Evolutionary conservation across 257 asterid species (phyloP).

Genomic region (Penstemon eatonii): DNA sequence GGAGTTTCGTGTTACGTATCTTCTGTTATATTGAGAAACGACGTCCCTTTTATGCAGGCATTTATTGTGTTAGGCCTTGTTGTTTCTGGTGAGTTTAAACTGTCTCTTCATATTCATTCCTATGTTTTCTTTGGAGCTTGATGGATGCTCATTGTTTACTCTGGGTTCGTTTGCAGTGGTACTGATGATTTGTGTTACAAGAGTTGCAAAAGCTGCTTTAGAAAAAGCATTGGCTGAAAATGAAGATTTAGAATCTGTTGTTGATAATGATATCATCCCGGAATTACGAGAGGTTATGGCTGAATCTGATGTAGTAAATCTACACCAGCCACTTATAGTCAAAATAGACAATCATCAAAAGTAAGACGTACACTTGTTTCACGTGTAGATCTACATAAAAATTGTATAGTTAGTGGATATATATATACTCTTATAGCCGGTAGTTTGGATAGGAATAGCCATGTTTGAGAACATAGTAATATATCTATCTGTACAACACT

Average conservation of each 20-base stretch:
- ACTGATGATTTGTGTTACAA: slow-evolving; percentile 58
- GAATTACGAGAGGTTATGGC: slow-evolving; percentile 41
- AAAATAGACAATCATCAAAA: slow-evolving; percentile 63
- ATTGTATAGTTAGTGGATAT: slow-evolving; percentile 26
- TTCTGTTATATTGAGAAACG: slow-evolving; percentile 27
- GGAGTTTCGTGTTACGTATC: not conserved
- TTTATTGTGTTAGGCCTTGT: slow-evolving; percentile 62
- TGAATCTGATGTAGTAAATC: slow-evolving; percentile 38
- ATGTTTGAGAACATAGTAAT: not conserved
- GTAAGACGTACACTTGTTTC: slow-evolving; percentile 29
- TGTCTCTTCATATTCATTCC: not conserved
- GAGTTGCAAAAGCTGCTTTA: slow-evolving; percentile 76
- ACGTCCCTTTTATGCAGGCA: slow-evolving; percentile 59
- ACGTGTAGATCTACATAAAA: slow-evolving; percentile 40
- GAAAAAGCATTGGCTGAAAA: slow-evolving; percentile 83
- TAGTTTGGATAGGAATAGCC: slow-evolving; percentile 25
- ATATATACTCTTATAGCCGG: slow-evolving; percentile 24
- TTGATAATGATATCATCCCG: slow-evolving; percentile 32
- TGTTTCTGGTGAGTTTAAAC: slow-evolving; percentile 72
- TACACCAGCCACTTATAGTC: slow-evolving; percentile 72
- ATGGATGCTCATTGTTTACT: slow-evolving; percentile 6
- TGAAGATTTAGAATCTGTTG: slow-evolving; percentile 38
- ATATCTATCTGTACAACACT: slow-evolving; percentile 4
- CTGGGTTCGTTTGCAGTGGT: slow-evolving; percentile 46
- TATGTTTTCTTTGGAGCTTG: not conserved